Conservation (phyloP, 2,329 filamentous ascomycete species). For the Myotisia sp. region DNA sequence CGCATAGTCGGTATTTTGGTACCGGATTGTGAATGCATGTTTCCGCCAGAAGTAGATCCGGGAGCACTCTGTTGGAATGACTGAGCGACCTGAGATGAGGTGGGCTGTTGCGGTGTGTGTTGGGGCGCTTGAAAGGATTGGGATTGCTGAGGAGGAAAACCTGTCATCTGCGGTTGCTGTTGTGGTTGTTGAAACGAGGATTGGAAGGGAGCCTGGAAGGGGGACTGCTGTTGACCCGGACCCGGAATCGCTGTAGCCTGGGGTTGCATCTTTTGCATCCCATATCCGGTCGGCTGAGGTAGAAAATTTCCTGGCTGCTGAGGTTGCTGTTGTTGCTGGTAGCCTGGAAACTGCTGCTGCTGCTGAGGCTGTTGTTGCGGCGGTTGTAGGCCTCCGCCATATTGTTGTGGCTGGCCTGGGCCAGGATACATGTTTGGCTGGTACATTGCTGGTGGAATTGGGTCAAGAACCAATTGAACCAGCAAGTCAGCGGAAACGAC, state of each 20-base stretch:
- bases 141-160: slow-evolving; percentile 37
- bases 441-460: not conserved
- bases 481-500: not conserved
- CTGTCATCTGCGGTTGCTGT: slow-evolving; percentile 34
- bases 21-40: slow-evolving; percentile 47
- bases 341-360: slow-evolving; percentile 35
- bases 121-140: slow-evolving; percentile 24
- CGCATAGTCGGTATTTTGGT: slow-evolving; percentile 87
- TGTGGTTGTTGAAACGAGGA: slow-evolving; percentile 3
- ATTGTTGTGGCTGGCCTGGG: slow-evolving; percentile 4
- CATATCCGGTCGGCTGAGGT: slow-evolving; percentile 55
- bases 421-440: no score
- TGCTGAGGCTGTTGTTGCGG: slow-evolving; percentile 41
- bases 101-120: slow-evolving; percentile 18
- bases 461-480: not conserved
- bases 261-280: slow-evolving; percentile 32
- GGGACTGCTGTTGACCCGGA: slow-evolving; percentile 27
- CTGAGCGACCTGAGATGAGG: slow-evolving; percentile 49
- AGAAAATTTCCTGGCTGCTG: slow-evolving; percentile 43
- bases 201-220: slow-evolving; percentile 25
- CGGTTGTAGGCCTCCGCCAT: slow-evolving; percentile 36
- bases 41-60: slow-evolving; percentile 43
- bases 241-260: slow-evolving; percentile 38
- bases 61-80: slow-evolving; percentile 41
- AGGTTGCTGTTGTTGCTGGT: slow-evolving; percentile 34